These are phyloP conservation scores for Citrus australasica DNA, from an alignment of 345 rosid genomes.

Conservation along the genomic window DNA sequence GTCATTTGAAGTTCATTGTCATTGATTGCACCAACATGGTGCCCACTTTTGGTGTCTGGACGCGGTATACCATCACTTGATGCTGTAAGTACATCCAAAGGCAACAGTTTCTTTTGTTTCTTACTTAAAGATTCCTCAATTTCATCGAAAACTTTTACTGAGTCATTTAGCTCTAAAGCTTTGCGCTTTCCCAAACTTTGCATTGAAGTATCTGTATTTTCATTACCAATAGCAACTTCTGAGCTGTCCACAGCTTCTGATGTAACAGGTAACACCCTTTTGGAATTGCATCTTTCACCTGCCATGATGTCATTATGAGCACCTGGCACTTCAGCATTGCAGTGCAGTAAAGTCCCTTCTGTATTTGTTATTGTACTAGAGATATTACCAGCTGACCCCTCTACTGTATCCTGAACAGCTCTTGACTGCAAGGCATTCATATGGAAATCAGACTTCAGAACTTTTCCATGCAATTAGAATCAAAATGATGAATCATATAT, in stretches of 20 bases:
- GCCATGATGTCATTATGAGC: constrained; percentile 21
- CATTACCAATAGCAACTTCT: constrained; percentile 31
- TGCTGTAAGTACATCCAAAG: constrained; percentile 17
- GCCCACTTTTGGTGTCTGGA: constrained; percentile 21
- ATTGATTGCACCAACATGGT: constrained; percentile 8
- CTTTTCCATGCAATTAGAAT: constrained; percentile 5
- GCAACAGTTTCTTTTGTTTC: constrained; percentile 52
- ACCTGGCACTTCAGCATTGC: constrained; percentile 30
- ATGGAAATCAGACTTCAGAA: constrained; percentile 22
- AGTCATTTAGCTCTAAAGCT: constrained; percentile 23
- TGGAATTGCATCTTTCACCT: constrained; percentile 23
- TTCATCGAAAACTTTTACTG: constrained; percentile 23
- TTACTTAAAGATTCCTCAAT: constrained; percentile 40
- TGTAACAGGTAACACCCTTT: constrained; percentile 21
- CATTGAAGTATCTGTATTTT: constrained; percentile 24
- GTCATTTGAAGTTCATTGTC: constrained; percentile 34
- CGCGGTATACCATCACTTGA: constrained; percentile 22
- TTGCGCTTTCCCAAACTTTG: constrained; percentile 62
- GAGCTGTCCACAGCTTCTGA: constrained; percentile 23
- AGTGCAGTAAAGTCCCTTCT: constrained; percentile 27
- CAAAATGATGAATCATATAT: constrained; percentile 2
- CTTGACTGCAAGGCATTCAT: constrained; percentile 48
- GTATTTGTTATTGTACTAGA: constrained; percentile 24
- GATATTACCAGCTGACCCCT: constrained; percentile 29
- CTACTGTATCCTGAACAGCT: constrained; percentile 45